These are phyloP conservation scores for Xylariaceae sp. DNA, from an alignment of 2,329 filamentous ascomycete genomes.

Conservation along the genomic window DNA sequence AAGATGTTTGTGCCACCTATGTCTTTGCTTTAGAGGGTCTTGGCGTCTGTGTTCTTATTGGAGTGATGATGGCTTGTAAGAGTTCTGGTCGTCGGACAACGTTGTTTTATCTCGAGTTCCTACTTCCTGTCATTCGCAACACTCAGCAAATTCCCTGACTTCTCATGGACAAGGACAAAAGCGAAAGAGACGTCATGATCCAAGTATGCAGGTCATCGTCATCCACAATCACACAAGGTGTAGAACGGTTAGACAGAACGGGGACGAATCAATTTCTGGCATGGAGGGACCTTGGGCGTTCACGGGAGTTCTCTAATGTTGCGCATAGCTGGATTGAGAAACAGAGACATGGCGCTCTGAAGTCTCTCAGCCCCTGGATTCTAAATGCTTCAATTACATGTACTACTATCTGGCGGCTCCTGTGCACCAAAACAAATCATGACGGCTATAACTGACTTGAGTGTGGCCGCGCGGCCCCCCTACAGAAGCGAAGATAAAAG, in stretches of 20 bases:
- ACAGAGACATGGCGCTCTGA: neutral
- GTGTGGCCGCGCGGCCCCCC: too few species aligned
- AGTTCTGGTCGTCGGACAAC: slow-evolving; percentile 10
- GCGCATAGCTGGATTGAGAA: neutral
- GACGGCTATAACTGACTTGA: neutral
- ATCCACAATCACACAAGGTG: neutral
- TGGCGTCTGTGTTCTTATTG: slow-evolving; percentile 17
- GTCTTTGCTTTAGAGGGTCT: slow-evolving; percentile 13
- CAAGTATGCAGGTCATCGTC: neutral
- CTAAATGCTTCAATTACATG: neutral
- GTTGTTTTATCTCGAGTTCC: slow-evolving; percentile 1
- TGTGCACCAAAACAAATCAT: neutral
- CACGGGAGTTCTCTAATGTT: neutral
- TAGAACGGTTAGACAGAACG: neutral
- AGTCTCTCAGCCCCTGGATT: neutral
- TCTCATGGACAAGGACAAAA: neutral
- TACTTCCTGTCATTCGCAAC: neutral
- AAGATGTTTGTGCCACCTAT: slow-evolving; percentile 11
- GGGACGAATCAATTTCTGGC: neutral
- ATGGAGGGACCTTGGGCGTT: neutral
- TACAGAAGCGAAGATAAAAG: slow-evolving; percentile 6
- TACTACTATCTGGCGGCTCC: neutral
- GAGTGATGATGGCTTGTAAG: slow-evolving; percentile 5
- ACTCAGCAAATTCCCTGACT: neutral
- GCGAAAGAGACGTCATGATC: neutral